Conservation (phyloP, 495 filamentous ascomycete genomes). For the Pyronema domesticum region DNA sequence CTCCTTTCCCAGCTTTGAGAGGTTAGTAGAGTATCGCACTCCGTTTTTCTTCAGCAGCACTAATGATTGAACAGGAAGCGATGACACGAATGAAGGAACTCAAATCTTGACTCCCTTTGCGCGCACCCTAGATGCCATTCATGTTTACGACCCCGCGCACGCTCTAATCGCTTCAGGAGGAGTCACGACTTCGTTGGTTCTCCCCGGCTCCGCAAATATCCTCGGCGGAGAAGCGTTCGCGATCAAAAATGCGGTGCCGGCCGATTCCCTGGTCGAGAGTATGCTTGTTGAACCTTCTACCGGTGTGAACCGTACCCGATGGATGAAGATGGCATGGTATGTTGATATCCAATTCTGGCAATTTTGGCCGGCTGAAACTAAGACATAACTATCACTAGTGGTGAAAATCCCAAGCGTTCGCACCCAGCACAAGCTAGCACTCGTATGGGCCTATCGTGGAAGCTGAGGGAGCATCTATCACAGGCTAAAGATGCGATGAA, state of each 20-base stretch:
- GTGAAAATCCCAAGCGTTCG: too few species aligned
- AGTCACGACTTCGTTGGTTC: slow-evolving; percentile 47
- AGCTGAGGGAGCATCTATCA: too few species aligned
- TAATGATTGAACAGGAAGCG: neutral
- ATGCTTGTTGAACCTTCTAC: slow-evolving; percentile 30
- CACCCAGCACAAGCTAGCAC: too few species aligned
- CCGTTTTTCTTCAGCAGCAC: neutral
- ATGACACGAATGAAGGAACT: neutral
- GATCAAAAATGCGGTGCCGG: slow-evolving; percentile 34
- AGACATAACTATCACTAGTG: too few species aligned
- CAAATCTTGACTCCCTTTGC: neutral
- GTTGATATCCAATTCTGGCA: too few species aligned
- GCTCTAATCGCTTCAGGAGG: slow-evolving; percentile 48
- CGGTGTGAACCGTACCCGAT: too few species aligned
- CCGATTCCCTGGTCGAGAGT: slow-evolving; percentile 25
- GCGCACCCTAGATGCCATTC: neutral
- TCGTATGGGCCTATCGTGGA: too few species aligned
- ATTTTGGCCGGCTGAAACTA: too few species aligned
- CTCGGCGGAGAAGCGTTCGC: slow-evolving; percentile 49
- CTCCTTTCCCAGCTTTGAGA: slow-evolving; percentile 18
- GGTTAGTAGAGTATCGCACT: slow-evolving; percentile 18
- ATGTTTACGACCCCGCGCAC: slow-evolving; percentile 11
- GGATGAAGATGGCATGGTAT: too few species aligned
- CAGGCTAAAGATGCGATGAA: too few species aligned
- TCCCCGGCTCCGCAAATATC: slow-evolving; percentile 47